phyloP scores from a whole-genome alignment of 345 rosid species.

The Camelina sativa region DNA sequence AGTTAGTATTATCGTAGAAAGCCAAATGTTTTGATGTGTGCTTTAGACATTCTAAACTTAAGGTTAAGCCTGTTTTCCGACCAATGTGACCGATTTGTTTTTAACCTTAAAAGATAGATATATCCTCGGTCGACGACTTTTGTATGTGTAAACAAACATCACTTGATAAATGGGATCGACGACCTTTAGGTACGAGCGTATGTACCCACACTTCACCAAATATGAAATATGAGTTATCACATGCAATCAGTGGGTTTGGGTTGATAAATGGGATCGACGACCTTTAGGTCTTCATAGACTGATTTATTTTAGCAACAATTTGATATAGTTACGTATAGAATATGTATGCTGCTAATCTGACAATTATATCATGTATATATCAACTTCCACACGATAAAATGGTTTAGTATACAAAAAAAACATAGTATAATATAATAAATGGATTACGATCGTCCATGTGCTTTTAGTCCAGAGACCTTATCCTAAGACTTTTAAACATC shows the following conservation, averaged over 20 bases:
- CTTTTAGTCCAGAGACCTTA: neutral
- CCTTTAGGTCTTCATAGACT: too few relatives aligned
- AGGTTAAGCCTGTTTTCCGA: neutral
- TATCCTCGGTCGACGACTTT: neutral
- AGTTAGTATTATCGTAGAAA: neutral
- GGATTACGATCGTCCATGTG: conserved; percentile 7
- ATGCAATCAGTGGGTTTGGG: neutral
- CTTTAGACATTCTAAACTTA: neutral
- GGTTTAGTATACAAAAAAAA: too few relatives aligned
- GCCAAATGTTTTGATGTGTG: neutral
- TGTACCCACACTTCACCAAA: too few relatives aligned
- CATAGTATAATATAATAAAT: neutral
- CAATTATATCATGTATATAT: too few relatives aligned
- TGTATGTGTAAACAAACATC: neutral
- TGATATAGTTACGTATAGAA: neutral
- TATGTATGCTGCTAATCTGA: too few relatives aligned
- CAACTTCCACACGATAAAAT: too few relatives aligned
- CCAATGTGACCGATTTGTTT: neutral
- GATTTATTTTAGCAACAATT: neutral
- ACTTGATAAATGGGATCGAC: too few relatives aligned
- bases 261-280: neutral
- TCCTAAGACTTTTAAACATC: neutral
- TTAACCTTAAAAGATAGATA: neutral
- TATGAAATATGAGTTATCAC: neutral
- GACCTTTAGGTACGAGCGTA: too few relatives aligned